These are phyloP conservation scores for Pleurotus tuber-regium DNA, from an alignment of 768 basidiomycete species.

Conservation along the genomic window DNA sequence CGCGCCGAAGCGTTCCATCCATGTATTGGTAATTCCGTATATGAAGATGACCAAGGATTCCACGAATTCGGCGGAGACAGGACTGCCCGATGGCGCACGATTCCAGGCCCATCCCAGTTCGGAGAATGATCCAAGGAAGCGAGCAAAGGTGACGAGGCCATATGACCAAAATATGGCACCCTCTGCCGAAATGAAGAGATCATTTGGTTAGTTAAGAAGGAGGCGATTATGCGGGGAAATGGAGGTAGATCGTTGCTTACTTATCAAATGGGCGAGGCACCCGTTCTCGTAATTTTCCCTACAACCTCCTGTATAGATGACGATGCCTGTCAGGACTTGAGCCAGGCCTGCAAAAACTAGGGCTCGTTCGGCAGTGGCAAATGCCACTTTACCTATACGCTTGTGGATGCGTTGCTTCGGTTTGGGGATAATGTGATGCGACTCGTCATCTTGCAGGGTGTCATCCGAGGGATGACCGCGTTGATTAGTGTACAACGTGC, in stretches of 20 bases:
- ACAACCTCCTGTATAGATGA: slow-evolving; percentile 86
- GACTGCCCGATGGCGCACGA: slow-evolving; percentile 46
- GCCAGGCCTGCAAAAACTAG: slow-evolving; percentile 73
- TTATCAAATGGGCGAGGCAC: slow-evolving; percentile 90
- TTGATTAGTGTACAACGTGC: slow-evolving; percentile 48
- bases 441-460: slow-evolving; percentile 46
- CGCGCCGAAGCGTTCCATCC: slow-evolving; percentile 96
- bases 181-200: slow-evolving; percentile 42
- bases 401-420: slow-evolving; percentile 21
- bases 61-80: slow-evolving; percentile 69
- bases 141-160: slow-evolving; percentile 85
- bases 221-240: slow-evolving; percentile 6
- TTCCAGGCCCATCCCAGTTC: slow-evolving; percentile 98
- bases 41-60: slow-evolving; percentile 81
- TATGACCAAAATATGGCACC: slow-evolving; percentile 93
- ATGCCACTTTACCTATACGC: slow-evolving; percentile 45
- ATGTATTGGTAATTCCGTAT: slow-evolving; percentile 90
- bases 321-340: slow-evolving; percentile 66
- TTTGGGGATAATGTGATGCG: slow-evolving; percentile 11
- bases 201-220: background rate
- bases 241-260: slow-evolving; percentile 38
- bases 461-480: slow-evolving; percentile 58
- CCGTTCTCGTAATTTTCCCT: slow-evolving; percentile 75
- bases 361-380: slow-evolving; percentile 55
- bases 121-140: slow-evolving; percentile 89